Base-by-base conservation (phyloP, 768 basidiomycete species). In the Xanthoconium purpureum region DNA sequence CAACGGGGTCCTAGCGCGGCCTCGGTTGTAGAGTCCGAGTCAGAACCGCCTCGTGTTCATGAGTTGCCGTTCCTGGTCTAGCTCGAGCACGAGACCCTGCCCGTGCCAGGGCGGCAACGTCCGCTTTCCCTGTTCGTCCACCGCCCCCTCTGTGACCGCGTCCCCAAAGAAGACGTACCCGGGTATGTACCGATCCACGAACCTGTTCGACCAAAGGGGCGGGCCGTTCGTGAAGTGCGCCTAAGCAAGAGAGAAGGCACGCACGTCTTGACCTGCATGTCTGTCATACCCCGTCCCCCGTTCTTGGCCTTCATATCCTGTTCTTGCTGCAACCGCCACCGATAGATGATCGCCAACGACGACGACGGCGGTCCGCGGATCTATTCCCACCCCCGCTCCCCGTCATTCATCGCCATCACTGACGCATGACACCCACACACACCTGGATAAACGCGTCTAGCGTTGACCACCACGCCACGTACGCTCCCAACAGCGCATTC, bases 101-200 rank as follows among this genome's bases (percentile, higher is more conserved):
- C 79, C 81, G 13, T 66, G 52, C 84, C 84, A 85, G 1, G 62
- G 55, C 8, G 63, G 68, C n/a, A 48, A 4, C 15, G 17, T 33
- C 30, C 48, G 47, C 7, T 57, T 64, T 51, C 52, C 67, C 51
- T 51, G 66, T 49, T 65, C 52, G 36, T 58, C 65, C 40, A 61
- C 52, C 51, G 56, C 42, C 5, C 80, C 79, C 6, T 64, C 61
- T 11, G 50, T 60, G 5, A 89, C 74, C 12, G 86, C 83, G 20
- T 83, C 82, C 5, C 80, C 84, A 65, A 90, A 98, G 67, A 95
- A 88, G 57, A 96, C 84, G 66, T 97, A 98, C 4, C 89, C 91
- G 1, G 94, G 94, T 62, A 98, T 94, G 71, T 97, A 97, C 5
- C 95, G 85, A 70, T 94, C 89, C 7, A 95, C 84, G 67, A 96